phyloP scores from a whole-genome alignment of 768 basidiomycete species.

The Phaeotremella skinneri region DNA sequence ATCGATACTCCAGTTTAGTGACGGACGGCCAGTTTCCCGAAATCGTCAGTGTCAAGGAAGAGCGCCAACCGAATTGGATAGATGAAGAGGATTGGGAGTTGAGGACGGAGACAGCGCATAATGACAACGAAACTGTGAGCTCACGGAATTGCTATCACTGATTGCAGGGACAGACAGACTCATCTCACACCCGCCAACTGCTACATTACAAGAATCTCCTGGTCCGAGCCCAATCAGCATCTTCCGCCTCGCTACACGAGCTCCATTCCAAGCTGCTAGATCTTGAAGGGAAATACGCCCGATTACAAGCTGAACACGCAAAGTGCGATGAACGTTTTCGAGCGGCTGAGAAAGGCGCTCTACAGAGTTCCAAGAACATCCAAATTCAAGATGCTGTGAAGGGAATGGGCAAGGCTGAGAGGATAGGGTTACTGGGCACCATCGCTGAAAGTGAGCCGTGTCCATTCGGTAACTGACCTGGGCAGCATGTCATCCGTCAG shows the following conservation, averaged over 20 bases:
- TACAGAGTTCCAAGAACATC: background rate
- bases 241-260: slow-evolving; percentile 25
- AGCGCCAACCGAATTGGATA: background rate
- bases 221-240: slow-evolving; percentile 27
- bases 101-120: slow-evolving; percentile 25
- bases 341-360: background rate
- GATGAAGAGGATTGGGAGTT: slow-evolving; percentile 27
- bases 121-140: slow-evolving; percentile 15
- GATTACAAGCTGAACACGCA: slow-evolving; percentile 18
- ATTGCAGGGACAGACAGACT: slow-evolving; percentile 18
- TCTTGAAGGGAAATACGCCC: slow-evolving; percentile 16
- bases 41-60: background rate
- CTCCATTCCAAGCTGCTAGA: slow-evolving; percentile 19
- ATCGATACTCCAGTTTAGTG: background rate
- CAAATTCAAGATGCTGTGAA: slow-evolving; percentile 7
- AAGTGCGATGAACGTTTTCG: slow-evolving; percentile 4
- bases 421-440: slow-evolving; percentile 19
- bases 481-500: slow-evolving; percentile 74
- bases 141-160: background rate
- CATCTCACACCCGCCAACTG: slow-evolving; percentile 15
- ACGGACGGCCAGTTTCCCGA: background rate
- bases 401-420: slow-evolving; percentile 19
- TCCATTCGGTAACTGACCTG: background rate
- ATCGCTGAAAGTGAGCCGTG: slow-evolving; percentile 32
- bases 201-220: slow-evolving; percentile 31